Evolutionary conservation across 192 early-diverging fungal genomes (phyloP), one percentile per base, ranked within the genome.

Genomic region (Lunasporangiospora selenospora): DNA sequence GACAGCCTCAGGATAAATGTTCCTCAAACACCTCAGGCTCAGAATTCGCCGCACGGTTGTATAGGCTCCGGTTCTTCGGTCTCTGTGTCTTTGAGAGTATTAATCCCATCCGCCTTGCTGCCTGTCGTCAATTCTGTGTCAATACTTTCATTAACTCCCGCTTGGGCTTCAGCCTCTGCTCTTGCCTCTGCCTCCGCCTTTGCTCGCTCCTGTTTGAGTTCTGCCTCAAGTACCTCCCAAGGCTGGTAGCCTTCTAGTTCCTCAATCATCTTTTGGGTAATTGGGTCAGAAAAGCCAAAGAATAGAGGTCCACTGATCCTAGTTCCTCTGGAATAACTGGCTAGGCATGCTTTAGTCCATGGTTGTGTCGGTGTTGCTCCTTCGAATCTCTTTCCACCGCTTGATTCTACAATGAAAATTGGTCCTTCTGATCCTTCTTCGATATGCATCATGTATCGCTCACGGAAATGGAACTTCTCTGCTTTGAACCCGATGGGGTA

Each of bases 241-340:
- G 37, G 30, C 39, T 76, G 57, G 45, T 84, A 84, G 3, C 76
- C 76, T 3, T 77, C 70, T 32, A 84, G 58, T 11, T 55, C 63
- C 36, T 77, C 71, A 58, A 84, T 78, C 62, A 84, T 58, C 31
- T 67, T 75, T 70, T 81, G 78, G 0, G 80, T 81, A 16, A 84
- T 76, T 10, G 80, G 75, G 31, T 85, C 83, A 11, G 83, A 85
- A 36, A 85, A 85, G 4, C 83, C 83, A 67, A 75, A 83, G 47
- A 83, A 85, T 48, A 85, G 46, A 0, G 83, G 83, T 12, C 83
- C 83, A 49, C 81, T 83, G 19, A 85, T 78, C 46, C 83, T 60
- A 2, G 83, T 85, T 3, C 75, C 77, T 32, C 66, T 73, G 15
- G 80, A 83, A 21, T 77, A 76, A 52, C 80, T 81, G 0, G 51